Percentiles rank a stretch among this genome's conserved stretches.
Evolutionary conservation across 192 early-diverging fungal genomes (phyloP).

Genomic region (Mortierella antarctica): DNA sequence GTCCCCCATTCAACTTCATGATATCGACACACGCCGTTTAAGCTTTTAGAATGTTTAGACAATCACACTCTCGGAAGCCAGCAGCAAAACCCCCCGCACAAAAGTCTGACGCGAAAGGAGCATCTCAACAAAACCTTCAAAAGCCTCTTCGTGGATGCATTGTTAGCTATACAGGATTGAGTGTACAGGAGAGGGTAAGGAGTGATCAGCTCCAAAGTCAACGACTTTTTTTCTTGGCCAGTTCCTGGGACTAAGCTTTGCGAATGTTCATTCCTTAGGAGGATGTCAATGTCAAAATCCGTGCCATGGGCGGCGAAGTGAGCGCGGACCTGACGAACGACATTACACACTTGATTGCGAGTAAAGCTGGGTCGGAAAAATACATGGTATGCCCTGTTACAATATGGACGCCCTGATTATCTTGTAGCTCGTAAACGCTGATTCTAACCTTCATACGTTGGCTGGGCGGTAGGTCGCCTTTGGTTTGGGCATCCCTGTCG

Average conservation of each 20-base stretch:
- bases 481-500: conserved; percentile 20
- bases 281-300: conserved; percentile 5
- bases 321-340: conserved; percentile 13
- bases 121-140: not conserved
- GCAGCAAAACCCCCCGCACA: not conserved
- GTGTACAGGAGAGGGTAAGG: conserved; percentile 15
- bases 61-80: conserved; percentile 14
- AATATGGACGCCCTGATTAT: too few species aligned
- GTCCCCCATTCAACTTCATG: not conserved
- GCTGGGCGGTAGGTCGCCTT: conserved; percentile 13
- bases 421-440: not conserved
- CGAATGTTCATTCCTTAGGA: conserved; percentile 6
- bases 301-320: conserved; percentile 20
- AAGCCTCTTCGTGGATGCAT: conserved; percentile 2
- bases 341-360: conserved; percentile 26
- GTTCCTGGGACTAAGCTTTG: not conserved
- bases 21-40: not conserved
- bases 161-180: conserved; percentile 27
- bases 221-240: not conserved
- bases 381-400: conserved; percentile 12
- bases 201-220: not conserved
- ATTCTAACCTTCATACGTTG: not conserved
- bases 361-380: conserved; percentile 19
- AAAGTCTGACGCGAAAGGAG: not conserved
- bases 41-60: conserved; percentile 15